Percentiles rank a stretch among this genome's conserved stretches.
phyloP scores from a whole-genome alignment of 176 grass and related monocot genomes.

The Tillandsia leiboldiana region DNA sequence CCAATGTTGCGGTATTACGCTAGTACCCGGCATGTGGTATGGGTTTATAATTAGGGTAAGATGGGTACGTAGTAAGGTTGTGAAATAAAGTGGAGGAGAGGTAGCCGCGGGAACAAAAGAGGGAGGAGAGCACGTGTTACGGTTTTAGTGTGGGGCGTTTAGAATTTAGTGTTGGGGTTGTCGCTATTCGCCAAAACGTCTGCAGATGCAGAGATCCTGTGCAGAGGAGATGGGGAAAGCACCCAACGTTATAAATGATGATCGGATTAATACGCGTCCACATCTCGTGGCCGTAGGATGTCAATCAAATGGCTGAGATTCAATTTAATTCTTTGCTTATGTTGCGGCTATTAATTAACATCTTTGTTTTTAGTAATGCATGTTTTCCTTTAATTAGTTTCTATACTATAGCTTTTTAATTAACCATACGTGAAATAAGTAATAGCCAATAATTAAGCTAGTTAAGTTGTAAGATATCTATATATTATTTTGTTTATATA shows the following conservation, averaged over 20 bases:
- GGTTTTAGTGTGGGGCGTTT: neutral
- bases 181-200: slow-evolving; percentile 15
- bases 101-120: slow-evolving; percentile 16
- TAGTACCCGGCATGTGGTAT: too few relatives aligned
- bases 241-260: neutral
- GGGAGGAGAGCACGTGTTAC: slow-evolving; percentile 16
- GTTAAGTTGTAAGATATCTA: too few relatives aligned
- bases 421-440: too few relatives aligned
- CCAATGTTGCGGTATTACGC: neutral
- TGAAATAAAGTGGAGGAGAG: neutral
- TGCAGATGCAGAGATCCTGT: slow-evolving; percentile 8
- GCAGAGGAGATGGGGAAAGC: slow-evolving; percentile 13
- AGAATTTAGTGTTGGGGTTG: slow-evolving; percentile 20
- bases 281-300: neutral
- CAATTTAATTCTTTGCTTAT: neutral
- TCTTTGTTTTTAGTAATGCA: too few relatives aligned
- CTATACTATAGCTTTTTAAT: too few relatives aligned
- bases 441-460: too few relatives aligned
- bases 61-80: neutral
- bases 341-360: too few relatives aligned
- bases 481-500: too few relatives aligned
- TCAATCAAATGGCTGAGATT: neutral
- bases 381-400: too few relatives aligned
- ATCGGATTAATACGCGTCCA: neutral
- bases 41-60: too few relatives aligned